Evolutionary conservation across 257 asterid species (phyloP).

Genomic region (Salvia splendens): DNA sequence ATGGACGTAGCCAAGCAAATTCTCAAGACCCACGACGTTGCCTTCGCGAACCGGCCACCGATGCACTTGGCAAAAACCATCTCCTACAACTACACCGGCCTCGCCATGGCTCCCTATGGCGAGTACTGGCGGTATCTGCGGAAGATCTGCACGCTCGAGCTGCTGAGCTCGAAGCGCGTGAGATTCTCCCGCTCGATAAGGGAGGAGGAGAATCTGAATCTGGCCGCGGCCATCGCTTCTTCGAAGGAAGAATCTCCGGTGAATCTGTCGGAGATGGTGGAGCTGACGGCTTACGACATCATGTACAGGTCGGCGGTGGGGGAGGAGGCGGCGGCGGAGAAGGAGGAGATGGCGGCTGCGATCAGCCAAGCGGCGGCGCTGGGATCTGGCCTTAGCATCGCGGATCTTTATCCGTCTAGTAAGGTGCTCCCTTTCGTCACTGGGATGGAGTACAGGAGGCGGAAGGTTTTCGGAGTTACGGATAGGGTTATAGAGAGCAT

Average conservation of each 20-base stretch:
- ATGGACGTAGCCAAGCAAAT: not conserved
- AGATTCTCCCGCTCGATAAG: not conserved
- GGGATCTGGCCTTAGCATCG: not conserved
- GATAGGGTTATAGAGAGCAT: not conserved
- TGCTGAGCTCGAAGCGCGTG: conserved; percentile 9
- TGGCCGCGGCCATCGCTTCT: not conserved
- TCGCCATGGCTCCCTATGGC: conserved; percentile 11
- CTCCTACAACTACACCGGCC: not conserved
- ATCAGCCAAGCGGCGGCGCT: not conserved
- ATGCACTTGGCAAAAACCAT: not conserved
- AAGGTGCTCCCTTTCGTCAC: not conserved
- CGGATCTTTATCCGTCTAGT: conserved; percentile 2
- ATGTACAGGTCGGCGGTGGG: not conserved
- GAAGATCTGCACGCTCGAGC: conserved; percentile 23
- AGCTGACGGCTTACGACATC: not conserved
- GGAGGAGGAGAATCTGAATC: conserved; percentile 1
- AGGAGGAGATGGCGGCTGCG: not conserved
- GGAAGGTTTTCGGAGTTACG: not conserved
- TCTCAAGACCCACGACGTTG: not conserved
- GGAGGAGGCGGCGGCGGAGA: not conserved
- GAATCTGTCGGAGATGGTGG: not conserved
- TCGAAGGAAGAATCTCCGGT: not conserved
- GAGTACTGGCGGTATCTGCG: conserved; percentile 6
- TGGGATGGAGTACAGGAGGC: not conserved
- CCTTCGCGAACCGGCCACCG: conserved; percentile 11